Base-by-base conservation (phyloP, 495 filamentous ascomycete genomes). In the Astrothelium subdiscretum region DNA sequence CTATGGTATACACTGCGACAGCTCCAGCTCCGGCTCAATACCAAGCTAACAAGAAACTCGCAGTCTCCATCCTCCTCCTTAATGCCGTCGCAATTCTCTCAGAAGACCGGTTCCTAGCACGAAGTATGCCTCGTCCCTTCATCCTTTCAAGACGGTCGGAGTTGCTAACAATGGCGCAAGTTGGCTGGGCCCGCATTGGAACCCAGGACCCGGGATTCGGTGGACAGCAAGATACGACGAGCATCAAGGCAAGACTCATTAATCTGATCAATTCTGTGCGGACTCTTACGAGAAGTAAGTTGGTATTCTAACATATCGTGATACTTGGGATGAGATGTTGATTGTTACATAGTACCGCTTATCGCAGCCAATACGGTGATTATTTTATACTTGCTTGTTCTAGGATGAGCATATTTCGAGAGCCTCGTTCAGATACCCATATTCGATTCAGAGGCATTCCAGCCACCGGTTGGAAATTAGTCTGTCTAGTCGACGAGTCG, bases 51-150 rank as follows among this genome's bases (percentile, higher is more conserved):
- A 61, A 57, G 32, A 61, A 62, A 35, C 62, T n/a, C 31, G 29
- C 69, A 94, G 90, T 90, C 59, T 80, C 83, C 62, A 77, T 95
- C 72, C 88, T 98, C 70, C 81, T 97, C 72, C 84, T 92, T 71
- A 98, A 98, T 77, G 89, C 90, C 43, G 89, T 97, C 71, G 90
- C 91, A 59, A 86, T 98, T 75, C 86, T 97, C 58, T 96, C 91
- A 69, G 92, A 98, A 83, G 94, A 98, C 77, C 85, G 95, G 32
- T 98, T 98, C 74, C 86, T 98, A 58, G 94, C 95, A 58, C 85
- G 95, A 68, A 94, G 91, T 95, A 87, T 67, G 85, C 77, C 58
- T 32, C 57, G n/a, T 24, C 59, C 38, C 44, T 32, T 29, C 20
- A 27, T 35, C 66, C 4, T 26, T 11, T 58, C 43, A 32, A 32